Evolutionary conservation across 371 early-diverging fungal species (phyloP).

Genomic region (Mucor circinelloides): DNA sequence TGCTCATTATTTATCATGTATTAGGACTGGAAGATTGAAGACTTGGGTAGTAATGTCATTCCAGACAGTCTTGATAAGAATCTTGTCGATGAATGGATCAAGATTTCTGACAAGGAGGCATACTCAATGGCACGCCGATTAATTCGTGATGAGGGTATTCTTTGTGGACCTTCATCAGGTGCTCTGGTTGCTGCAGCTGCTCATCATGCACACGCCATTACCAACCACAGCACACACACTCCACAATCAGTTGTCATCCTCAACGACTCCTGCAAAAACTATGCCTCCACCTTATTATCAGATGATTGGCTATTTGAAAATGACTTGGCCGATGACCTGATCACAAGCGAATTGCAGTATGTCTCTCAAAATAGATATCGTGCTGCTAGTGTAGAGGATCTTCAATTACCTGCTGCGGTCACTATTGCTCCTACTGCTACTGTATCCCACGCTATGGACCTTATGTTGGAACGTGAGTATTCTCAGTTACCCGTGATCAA

Average conservation of each 20-base stretch:
- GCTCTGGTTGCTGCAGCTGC: constrained; percentile 72
- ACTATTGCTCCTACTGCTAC: constrained; percentile 63
- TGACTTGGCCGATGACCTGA: constrained; percentile 69
- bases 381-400: constrained; percentile 83
- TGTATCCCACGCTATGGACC: constrained; percentile 66
- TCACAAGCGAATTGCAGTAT: constrained; percentile 62
- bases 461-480: constrained; percentile 84
- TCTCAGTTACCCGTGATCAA: constrained; percentile 86
- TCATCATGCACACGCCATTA: constrained; percentile 42
- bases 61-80: constrained; percentile 60
- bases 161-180: constrained; percentile 76
- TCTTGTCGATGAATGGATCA: constrained; percentile 72
- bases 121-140: constrained; percentile 74
- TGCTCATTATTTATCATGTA: neutral
- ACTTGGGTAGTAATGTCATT: constrained; percentile 72
- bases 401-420: constrained; percentile 83
- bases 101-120: constrained; percentile 72
- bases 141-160: constrained; percentile 67
- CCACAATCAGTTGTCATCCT: constrained; percentile 58
- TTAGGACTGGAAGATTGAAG: constrained; percentile 77
- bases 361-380: constrained; percentile 70
- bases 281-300: constrained; percentile 67
- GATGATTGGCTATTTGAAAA: constrained; percentile 81
- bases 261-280: constrained; percentile 74
- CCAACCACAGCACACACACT: constrained; percentile 29